phyloP scores from a whole-genome alignment of 345 rosid species.

The Gynandropsis gynandra region DNA sequence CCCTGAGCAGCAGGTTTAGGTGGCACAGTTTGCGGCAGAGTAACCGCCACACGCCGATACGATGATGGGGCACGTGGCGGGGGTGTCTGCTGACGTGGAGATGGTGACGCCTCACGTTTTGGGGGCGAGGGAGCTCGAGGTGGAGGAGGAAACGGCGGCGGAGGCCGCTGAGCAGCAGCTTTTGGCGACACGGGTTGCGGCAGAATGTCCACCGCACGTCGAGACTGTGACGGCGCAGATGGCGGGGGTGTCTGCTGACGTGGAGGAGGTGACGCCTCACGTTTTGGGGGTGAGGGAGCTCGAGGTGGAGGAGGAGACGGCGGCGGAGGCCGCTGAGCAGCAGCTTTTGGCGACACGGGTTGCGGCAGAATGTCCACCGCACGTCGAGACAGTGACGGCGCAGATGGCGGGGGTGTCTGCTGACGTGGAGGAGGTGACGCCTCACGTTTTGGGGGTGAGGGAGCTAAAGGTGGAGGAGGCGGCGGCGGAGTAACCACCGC shows the following conservation, averaged over 20 bases:
- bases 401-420: neutral
- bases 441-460: no score
- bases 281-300: slow-evolving; percentile 7
- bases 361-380: neutral
- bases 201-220: no score
- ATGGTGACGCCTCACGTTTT: no score
- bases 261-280: neutral
- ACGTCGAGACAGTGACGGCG: neutral
- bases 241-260: neutral
- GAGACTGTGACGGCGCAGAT: no score
- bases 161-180: slow-evolving; percentile 9
- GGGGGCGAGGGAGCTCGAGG: no score
- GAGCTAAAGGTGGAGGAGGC: no score
- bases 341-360: slow-evolving; percentile 16
- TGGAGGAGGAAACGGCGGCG: slow-evolving; percentile 11
- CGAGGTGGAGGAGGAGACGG: slow-evolving; percentile 9
- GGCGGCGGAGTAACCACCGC: no score
- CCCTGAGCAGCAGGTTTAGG: slow-evolving; percentile 17
- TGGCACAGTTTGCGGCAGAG: neutral
- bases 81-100: slow-evolving; percentile 1
- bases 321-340: slow-evolving; percentile 12
- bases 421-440: no score
- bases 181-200: slow-evolving; percentile 18
- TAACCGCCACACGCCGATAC: neutral
- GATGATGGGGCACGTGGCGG: neutral